Conservation (phyloP, 176 grass and related monocot genomes). For the Phragmites australis region DNA sequence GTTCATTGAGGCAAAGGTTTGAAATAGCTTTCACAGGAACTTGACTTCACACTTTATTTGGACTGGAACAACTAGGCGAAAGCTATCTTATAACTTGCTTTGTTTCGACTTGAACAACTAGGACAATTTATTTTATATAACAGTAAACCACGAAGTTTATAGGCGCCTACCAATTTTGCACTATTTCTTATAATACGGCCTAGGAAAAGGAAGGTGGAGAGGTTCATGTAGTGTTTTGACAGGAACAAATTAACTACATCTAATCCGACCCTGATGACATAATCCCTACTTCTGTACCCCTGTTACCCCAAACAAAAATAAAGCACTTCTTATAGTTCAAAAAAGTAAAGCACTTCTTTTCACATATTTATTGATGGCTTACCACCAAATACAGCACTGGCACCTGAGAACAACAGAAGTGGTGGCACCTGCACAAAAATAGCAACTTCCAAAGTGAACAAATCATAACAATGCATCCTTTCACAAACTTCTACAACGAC, state of each 20-base stretch:
- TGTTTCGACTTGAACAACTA: neutral
- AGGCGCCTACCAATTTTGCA: neutral
- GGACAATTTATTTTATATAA: neutral
- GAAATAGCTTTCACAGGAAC: neutral
- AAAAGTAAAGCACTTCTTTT: too few species aligned
- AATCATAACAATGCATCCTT: neutral
- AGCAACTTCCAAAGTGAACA: neutral
- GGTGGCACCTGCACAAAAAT: slow-evolving; percentile 69
- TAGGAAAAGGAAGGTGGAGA: neutral
- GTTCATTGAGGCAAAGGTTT: neutral
- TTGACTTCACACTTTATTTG: neutral
- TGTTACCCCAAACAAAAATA: neutral
- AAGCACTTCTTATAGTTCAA: too few species aligned
- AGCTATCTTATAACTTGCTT: neutral
- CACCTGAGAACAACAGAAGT: slow-evolving; percentile 74
- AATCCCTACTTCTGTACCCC: neutral
- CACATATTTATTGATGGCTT: slow-evolving; percentile 31
- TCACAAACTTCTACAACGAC: neutral
- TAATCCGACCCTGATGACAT: neutral
- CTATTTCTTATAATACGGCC: neutral
- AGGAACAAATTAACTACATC: neutral
- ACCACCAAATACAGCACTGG: slow-evolving; percentile 89
- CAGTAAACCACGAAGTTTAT: neutral
- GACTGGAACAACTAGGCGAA: neutral
- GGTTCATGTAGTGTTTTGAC: neutral